phyloP scores from a whole-genome alignment of 2,329 filamentous ascomycete genomes.

The Tolypocladium tundrense region DNA sequence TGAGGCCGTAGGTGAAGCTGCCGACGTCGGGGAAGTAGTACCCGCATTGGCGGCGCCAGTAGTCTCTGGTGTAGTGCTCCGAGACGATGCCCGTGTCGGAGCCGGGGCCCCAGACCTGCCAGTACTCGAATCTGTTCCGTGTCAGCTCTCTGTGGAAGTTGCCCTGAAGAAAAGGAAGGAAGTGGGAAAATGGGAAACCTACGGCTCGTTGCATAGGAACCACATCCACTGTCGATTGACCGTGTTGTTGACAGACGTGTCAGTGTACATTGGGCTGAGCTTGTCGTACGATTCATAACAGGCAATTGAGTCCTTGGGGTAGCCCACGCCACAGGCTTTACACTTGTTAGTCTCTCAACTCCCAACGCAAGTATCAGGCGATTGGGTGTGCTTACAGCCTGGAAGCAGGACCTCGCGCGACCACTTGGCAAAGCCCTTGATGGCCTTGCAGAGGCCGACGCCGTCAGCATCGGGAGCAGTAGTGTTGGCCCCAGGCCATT shows the following conservation, averaged over 20 bases:
- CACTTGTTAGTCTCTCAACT: not conserved
- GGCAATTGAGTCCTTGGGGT: constrained; percentile 27
- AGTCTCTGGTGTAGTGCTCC: constrained; percentile 34
- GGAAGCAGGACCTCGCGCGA: constrained; percentile 34
- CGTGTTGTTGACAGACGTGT: constrained; percentile 33
- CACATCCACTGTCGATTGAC: constrained; percentile 46
- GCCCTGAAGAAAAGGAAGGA: constrained; percentile 15
- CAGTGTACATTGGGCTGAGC: constrained; percentile 36
- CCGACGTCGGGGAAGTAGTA: constrained; percentile 43
- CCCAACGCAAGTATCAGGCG: not conserved
- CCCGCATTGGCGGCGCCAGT: constrained; percentile 45
- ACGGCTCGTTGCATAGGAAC: constrained; percentile 53
- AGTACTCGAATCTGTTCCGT: constrained; percentile 12
- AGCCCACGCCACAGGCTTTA: constrained; percentile 35
- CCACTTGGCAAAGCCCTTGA: constrained; percentile 45
- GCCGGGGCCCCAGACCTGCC: constrained; percentile 4
- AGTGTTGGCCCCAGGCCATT: constrained; percentile 8
- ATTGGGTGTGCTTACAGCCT: constrained; percentile 26
- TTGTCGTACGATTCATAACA: constrained; percentile 8
- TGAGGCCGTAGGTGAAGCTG: constrained; percentile 37
- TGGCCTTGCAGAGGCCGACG: constrained; percentile 42
- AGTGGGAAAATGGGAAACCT: constrained; percentile 26
- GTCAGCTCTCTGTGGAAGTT: not conserved
- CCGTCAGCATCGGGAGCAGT: constrained; percentile 20
- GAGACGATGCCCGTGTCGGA: constrained; percentile 37